phyloP scores from a whole-genome alignment of 257 asterid species.

The Penstemon eatonii region DNA sequence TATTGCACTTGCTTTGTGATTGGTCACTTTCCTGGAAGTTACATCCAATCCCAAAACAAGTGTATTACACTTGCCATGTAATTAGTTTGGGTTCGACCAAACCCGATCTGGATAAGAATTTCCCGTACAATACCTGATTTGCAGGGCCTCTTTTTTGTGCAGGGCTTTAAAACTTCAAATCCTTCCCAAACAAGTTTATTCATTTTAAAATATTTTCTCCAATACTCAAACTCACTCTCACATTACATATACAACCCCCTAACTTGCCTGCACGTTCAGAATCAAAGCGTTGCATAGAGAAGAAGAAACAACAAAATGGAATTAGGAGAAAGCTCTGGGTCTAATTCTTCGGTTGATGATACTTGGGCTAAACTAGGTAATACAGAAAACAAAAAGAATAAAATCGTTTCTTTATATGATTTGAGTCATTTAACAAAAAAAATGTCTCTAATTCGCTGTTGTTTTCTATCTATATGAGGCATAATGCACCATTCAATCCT shows the following conservation, averaged over 20 bases:
- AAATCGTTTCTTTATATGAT: conserved; percentile 4
- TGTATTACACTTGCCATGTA: too few species aligned
- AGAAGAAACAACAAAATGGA: conserved; percentile 50
- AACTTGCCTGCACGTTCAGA: conserved; percentile 32
- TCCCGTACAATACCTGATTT: too few species aligned
- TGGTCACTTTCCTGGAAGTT: too few species aligned
- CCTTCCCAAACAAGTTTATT: background rate
- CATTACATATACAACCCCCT: conserved; percentile 8
- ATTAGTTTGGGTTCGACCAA: too few species aligned
- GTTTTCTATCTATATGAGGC: conserved; percentile 13
- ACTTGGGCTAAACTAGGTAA: conserved; percentile 88
- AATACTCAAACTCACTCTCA: background rate
- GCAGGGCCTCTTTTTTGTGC: too few species aligned
- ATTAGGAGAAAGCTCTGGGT: conserved; percentile 59
- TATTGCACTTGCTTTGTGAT: too few species aligned
- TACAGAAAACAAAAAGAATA: background rate
- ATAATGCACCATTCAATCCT: conserved; percentile 11
- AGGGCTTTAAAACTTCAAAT: background rate
- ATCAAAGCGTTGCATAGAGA: conserved; percentile 26
- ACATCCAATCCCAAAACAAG: too few species aligned
- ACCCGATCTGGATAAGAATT: too few species aligned
- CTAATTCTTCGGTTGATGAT: conserved; percentile 39
- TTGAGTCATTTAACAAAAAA: background rate
- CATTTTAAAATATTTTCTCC: background rate
- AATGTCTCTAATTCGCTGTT: background rate